Conservation (phyloP, 2,329 filamentous ascomycete species). For the Didymella arachidicola region DNA sequence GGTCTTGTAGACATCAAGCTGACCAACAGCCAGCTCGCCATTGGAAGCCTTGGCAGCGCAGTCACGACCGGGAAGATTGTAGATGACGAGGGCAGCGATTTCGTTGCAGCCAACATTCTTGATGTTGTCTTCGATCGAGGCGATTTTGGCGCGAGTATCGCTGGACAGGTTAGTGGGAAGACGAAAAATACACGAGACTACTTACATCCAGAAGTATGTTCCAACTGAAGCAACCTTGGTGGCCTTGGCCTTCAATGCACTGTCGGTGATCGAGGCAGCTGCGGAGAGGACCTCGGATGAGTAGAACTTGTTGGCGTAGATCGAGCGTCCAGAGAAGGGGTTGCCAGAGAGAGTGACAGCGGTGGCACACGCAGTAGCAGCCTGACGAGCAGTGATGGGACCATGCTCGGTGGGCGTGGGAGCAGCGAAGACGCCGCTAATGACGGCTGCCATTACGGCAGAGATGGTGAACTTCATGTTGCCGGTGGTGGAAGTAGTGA, state of each 20-base stretch:
- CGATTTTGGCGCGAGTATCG: conserved; percentile 60
- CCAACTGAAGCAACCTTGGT: conserved; percentile 59
- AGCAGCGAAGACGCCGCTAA: conserved; percentile 45
- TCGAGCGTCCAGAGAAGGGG: conserved; percentile 59
- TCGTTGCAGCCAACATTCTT: conserved; percentile 59
- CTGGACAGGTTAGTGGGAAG: conserved; percentile 44
- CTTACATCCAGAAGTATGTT: conserved; percentile 64
- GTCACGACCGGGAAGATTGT: conserved; percentile 71
- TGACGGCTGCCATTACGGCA: conserved; percentile 46
- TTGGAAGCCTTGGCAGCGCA: conserved; percentile 71
- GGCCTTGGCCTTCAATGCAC: conserved; percentile 61
- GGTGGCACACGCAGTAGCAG: conserved; percentile 43
- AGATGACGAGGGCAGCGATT: conserved; percentile 66
- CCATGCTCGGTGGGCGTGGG: conserved; percentile 45
- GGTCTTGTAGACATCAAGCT: conserved; percentile 60
- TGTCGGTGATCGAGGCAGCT: conserved; percentile 65
- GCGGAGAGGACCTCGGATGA: conserved; percentile 61
- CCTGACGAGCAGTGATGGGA: conserved; percentile 44
- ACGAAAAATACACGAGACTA: conserved; percentile 4
- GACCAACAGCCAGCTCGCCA: conserved; percentile 66
- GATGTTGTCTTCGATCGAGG: conserved; percentile 58
- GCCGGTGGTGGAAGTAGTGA: conserved; percentile 31
- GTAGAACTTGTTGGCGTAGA: conserved; percentile 63
- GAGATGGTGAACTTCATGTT: conserved; percentile 49
- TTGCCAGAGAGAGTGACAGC: conserved; percentile 58